Evolutionary conservation across 1,284 basidiomycete genomes (phyloP), one percentile per base, ranked within the genome.

Genomic region (Moesziomyces parantarcticus): DNA sequence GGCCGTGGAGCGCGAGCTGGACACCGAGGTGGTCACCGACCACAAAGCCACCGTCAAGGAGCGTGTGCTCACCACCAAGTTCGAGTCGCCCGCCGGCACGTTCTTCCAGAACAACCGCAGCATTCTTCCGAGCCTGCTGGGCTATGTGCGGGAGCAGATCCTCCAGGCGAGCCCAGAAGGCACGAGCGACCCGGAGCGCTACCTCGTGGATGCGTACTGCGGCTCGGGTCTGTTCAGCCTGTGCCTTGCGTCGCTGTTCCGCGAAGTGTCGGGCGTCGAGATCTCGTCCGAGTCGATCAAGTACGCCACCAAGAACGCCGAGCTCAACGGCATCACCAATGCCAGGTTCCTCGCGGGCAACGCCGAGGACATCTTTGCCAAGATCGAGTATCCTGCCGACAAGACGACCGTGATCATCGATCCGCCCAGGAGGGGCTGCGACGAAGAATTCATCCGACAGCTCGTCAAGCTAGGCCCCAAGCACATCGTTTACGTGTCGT

Each of bases 101-200:
- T 98, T 98, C 87, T 98, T 98, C 88, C 96, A 99, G 84, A 98
- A 98, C 87, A 99, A 99, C 87, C 96, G 96, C 83, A 90, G 91
- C 20, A 92, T 97, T 54, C 89, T 99, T 18, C 87, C 90, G 9
- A 89, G 92, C 0, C 88, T 99, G 50, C 91, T 93, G 9, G 84
- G 88, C 62, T 94, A 95, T 85, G 92, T 97, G 58, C 88, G 88
- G 56, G 59, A 71, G 1, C 72, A 77, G 46, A 72, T 78, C 55
- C 45, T 59, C 29, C 45, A 63, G 1, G 16, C 62, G 5, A 42
- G 46, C 2, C 9, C 48, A n/a, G 22, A 34, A 7, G 50, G 21
- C 6, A 16, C 46, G 25, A 42, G 50, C 9, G 47, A 50, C 0
- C 13, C 29, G 20, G 50, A 60, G 1, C 58, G 57, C 29, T 84